These are phyloP conservation scores for Microsporum audouinii DNA, from an alignment of 2,329 filamentous ascomycete species.

Conservation along the genomic window DNA sequence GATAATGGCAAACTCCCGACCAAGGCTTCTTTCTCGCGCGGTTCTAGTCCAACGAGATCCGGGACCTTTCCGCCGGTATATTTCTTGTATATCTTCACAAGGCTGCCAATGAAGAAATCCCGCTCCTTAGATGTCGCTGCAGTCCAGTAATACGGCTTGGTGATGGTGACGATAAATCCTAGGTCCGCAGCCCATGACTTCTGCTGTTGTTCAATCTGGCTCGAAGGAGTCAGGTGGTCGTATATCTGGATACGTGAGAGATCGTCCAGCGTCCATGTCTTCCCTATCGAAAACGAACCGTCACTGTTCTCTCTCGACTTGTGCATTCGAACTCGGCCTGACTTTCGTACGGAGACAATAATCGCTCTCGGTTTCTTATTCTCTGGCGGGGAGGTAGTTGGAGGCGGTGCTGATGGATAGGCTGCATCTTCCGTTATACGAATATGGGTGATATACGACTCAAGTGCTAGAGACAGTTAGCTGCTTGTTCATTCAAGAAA, in stretches of 20 bases:
- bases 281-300: constrained; percentile 90
- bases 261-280: constrained; percentile 96
- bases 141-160: constrained; percentile 96
- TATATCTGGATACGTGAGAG: constrained; percentile 74
- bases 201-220: constrained; percentile 48
- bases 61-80: constrained; percentile 82
- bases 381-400: constrained; percentile 59
- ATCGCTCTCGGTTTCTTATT: constrained; percentile 84
- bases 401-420: constrained; percentile 72
- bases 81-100: constrained; percentile 93
- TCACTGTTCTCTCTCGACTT: constrained; percentile 94
- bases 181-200: constrained; percentile 68
- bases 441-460: constrained; percentile 98
- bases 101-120: constrained; percentile 93
- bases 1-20: constrained; percentile 39
- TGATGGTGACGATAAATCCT: constrained; percentile 78
- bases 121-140: constrained; percentile 90
- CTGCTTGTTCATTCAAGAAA: neutral
- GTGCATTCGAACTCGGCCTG: constrained; percentile 85
- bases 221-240: constrained; percentile 48
- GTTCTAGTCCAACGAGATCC: constrained; percentile 70
- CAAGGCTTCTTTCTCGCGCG: constrained; percentile 64
- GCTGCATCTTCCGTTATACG: constrained; percentile 76
- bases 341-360: constrained; percentile 84
- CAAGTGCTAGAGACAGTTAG: constrained; percentile 35